Conservation (phyloP, 306 rosid species). For the Sicyos baderoa region DNA sequence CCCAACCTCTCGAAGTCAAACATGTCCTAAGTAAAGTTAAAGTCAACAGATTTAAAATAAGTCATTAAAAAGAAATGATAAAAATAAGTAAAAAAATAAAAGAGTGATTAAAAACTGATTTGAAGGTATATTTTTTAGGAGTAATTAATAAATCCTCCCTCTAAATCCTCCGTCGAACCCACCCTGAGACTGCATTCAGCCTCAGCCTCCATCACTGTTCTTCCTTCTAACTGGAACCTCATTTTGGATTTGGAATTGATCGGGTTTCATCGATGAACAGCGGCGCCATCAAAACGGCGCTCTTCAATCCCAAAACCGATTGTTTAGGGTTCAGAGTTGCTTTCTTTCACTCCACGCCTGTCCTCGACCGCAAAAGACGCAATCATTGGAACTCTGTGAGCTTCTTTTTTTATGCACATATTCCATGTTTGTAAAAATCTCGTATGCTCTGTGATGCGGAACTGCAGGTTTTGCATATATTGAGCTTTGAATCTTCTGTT, state of each 20-base stretch:
- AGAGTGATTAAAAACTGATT: too few relatives aligned
- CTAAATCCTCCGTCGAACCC: too few relatives aligned
- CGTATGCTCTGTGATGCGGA: not conserved
- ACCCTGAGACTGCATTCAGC: too few relatives aligned
- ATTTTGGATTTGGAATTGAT: not conserved
- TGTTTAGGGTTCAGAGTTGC: conserved; percentile 33
- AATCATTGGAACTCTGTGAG: conserved; percentile 48
- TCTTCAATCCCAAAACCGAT: conserved; percentile 31
- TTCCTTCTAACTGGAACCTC: not conserved
- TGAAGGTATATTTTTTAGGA: too few relatives aligned
- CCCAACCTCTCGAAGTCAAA: too few relatives aligned
- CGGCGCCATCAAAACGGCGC: conserved; percentile 41
- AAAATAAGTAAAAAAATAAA: too few relatives aligned
- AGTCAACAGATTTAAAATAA: too few relatives aligned
- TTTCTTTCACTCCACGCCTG: conserved; percentile 71
- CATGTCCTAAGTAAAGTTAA: too few relatives aligned
- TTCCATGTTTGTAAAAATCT: not conserved
- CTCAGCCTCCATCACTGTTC: not conserved
- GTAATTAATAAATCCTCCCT: too few relatives aligned
- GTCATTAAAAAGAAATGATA: too few relatives aligned
- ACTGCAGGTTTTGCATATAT: not conserved
- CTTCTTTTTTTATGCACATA: not conserved
- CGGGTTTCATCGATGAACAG: conserved; percentile 11
- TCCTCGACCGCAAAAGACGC: conserved; percentile 57
- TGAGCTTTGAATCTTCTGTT: not conserved